Base-by-base conservation (phyloP, 2,329 filamentous ascomycete species). In the Arthrinium puccinioides region DNA sequence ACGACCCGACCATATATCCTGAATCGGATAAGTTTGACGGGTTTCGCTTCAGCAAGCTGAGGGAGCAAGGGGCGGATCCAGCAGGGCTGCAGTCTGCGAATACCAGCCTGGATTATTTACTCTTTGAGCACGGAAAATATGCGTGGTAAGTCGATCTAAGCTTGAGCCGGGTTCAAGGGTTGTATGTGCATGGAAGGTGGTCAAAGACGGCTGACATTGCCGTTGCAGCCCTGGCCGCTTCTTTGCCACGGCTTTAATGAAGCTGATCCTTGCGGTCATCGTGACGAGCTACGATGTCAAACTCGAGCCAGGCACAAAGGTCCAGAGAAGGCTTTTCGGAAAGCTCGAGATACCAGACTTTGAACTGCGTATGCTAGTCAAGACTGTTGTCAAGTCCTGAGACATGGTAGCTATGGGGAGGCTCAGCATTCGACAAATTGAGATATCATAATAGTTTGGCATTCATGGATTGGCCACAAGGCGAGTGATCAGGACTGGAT, bases 41-140 rank as follows among this genome's bases (percentile, higher is more conserved):
- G 2, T 41, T 37, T 13, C 34, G 38, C 8, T 41, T 41, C 9
- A 28, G 27, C 23, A 21, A 16, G 13, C 16, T 32, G n/a, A n/a
- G 19, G 14, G 21, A 23, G 18, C 20, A 38, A 21, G 9, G 16
- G 6, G 9, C 1, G 9, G 14, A 16, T 21, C 11, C 20, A 16
- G 9, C 9, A 16, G 21, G 13, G 23, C 4, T 25, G 5, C 28
- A 27, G 11, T 16, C 28, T 13, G 29, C 21, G 16, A 23, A 29
- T 4, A 33, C 36, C 18, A 24, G 23, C 4, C 10, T 38, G 2
- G 36, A 33, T 2, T 33, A 38, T 32, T 24, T 32, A 9, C 32
- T 29, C 5, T 38, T 38, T 32, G 29, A 29, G 4, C 29, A 38
- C 25, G 36, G 36, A 6, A 33, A 32, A 21, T 15, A 38, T 18